Conservation (phyloP, 164 flowering plant genomes). For the Liriodendron chinense region DNA sequence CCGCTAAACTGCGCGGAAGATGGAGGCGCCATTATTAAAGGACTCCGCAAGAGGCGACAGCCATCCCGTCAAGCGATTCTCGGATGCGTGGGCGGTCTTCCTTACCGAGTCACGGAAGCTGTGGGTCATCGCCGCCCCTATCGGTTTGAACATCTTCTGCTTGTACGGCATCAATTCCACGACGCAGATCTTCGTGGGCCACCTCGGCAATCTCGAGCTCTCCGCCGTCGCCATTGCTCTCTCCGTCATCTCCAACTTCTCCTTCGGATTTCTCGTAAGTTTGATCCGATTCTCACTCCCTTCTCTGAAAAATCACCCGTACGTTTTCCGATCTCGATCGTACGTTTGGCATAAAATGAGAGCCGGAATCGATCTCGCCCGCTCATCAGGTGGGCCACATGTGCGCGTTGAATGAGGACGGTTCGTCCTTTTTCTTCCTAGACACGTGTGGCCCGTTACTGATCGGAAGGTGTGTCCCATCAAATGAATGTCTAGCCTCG, state of each 20-base stretch:
- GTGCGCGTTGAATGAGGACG: no score
- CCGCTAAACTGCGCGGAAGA: neutral
- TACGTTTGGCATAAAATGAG: neutral
- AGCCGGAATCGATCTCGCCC: no score
- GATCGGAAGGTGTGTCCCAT: no score
- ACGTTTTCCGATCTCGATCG: neutral
- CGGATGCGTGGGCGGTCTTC: conserved; percentile 37
- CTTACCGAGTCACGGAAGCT: conserved; percentile 48
- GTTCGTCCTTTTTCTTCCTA: no score
- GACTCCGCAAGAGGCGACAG: conserved; percentile 31
- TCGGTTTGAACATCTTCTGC: conserved; percentile 72
- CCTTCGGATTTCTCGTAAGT: conserved; percentile 78
- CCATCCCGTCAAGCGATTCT: conserved; percentile 20
- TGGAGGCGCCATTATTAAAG: conserved; percentile 20
- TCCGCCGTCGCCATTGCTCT: conserved; percentile 70
- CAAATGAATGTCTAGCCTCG: no score
- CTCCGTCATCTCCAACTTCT: conserved; percentile 70
- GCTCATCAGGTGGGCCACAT: no score
- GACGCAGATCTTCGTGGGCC: conserved; percentile 85
- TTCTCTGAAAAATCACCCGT: neutral
- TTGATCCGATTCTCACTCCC: neutral
- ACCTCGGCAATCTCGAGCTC: conserved; percentile 69
- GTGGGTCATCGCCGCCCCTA: conserved; percentile 78
- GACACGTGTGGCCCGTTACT: no score
- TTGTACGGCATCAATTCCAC: conserved; percentile 67